These are phyloP conservation scores for Ilex paraguariensis DNA, from an alignment of 305 asterid species.

Conservation along the genomic window DNA sequence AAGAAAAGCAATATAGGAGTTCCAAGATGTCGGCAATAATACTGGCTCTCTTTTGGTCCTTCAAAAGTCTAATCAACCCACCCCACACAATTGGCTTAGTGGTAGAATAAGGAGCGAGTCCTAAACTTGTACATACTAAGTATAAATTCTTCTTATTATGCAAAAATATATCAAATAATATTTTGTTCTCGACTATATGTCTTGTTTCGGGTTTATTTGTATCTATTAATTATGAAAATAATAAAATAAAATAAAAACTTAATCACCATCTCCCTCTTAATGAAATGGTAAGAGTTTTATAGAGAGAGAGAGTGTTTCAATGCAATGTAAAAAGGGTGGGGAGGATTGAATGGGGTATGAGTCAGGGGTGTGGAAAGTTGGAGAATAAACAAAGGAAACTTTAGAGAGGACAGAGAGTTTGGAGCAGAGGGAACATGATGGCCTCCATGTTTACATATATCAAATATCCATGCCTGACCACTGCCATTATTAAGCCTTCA, in stretches of 20 bases:
- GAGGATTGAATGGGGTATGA: background rate
- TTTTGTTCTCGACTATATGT: too few relatives aligned
- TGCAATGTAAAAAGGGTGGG: too few relatives aligned
- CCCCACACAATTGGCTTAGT: background rate
- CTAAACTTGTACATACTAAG: background rate
- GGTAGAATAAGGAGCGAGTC: background rate
- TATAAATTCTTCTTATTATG: background rate
- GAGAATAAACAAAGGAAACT: slow-evolving; percentile 1
- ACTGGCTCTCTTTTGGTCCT: background rate
- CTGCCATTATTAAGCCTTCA: background rate
- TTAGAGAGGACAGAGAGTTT: slow-evolving; percentile 10
- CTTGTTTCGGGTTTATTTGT: background rate
- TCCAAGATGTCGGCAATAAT: slow-evolving; percentile 14
- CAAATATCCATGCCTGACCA: slow-evolving; percentile 6
- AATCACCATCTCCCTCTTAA: too few relatives aligned
- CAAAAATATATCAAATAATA: background rate
- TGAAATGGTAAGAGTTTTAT: too few relatives aligned
- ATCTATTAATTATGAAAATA: too few relatives aligned
- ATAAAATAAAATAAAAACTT: background rate
- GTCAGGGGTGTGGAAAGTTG: background rate
- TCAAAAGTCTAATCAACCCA: background rate
- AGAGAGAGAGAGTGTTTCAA: background rate
- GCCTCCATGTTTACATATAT: slow-evolving; percentile 36
- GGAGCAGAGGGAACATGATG: slow-evolving; percentile 11
- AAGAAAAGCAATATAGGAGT: slow-evolving; percentile 11